Conservation (phyloP, 2,329 filamentous ascomycete species). For the Xylariales sp. region DNA sequence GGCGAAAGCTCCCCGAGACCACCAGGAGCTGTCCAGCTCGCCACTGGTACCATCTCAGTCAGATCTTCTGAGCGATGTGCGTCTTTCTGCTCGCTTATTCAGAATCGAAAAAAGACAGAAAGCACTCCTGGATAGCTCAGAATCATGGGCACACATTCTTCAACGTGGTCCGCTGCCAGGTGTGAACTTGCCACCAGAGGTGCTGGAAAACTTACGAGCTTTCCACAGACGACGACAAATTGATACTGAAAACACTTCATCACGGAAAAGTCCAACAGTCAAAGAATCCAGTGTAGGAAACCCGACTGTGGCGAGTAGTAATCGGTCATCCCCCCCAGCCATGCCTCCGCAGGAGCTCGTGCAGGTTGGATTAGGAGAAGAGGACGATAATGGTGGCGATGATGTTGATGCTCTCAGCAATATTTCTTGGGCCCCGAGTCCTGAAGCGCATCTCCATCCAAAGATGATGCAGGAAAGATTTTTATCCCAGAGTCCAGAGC, state of each 20-base stretch:
- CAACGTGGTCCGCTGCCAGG: conserved; percentile 15
- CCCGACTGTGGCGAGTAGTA: neutral
- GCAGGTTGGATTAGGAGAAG: too few species aligned
- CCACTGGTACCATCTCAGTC: conserved; percentile 12
- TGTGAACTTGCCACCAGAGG: conserved; percentile 26
- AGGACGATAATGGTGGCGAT: too few species aligned
- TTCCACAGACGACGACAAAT: conserved; percentile 12
- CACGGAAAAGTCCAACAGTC: neutral
- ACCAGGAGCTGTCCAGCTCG: too few species aligned
- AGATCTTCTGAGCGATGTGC: conserved; percentile 21
- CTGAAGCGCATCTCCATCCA: conserved; percentile 6
- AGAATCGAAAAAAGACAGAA: conserved; percentile 44
- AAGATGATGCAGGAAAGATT: neutral
- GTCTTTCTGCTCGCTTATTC: conserved; percentile 35
- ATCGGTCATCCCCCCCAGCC: neutral
- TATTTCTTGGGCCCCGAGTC: conserved; percentile 12
- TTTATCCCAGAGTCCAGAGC: neutral
- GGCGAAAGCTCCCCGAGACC: too few species aligned
- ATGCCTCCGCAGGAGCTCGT: too few species aligned
- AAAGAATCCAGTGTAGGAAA: neutral
- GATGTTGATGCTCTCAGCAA: too few species aligned
- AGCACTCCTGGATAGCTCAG: conserved; percentile 37
- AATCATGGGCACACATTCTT: conserved; percentile 30
- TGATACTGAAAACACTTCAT: conserved; percentile 4
- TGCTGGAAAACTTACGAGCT: conserved; percentile 21